Evolutionary conservation across 768 basidiomycete genomes (phyloP).

Genomic region (Lentinula detonsa): DNA sequence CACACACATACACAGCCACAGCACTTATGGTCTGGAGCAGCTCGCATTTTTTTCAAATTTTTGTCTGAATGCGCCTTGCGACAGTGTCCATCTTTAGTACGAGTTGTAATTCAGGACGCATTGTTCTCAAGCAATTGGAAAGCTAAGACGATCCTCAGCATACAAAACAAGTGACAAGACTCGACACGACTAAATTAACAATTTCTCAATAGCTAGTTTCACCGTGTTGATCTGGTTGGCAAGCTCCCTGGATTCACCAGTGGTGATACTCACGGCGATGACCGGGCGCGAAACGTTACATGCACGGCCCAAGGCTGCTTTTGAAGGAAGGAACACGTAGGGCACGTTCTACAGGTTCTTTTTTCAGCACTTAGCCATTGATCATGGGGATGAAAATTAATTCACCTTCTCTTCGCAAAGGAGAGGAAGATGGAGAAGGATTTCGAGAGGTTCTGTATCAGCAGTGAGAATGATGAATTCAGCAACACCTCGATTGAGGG

Average conservation of each 20-base stretch:
- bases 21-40: no score
- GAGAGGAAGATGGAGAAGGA: slow-evolving; percentile 92
- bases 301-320: slow-evolving; percentile 92
- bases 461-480: slow-evolving; percentile 97
- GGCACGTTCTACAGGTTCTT: slow-evolving; percentile 72
- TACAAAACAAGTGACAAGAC: neutral
- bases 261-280: slow-evolving; percentile 94
- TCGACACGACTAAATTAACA: slow-evolving; percentile 31
- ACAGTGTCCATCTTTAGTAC: no score
- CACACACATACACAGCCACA: no score
- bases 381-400: neutral
- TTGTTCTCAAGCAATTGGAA: neutral
- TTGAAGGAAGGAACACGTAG: slow-evolving; percentile 92
- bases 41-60: no score
- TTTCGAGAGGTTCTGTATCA: slow-evolving; percentile 97
- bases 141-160: no score
- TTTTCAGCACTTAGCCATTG: slow-evolving; percentile 3
- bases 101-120: neutral
- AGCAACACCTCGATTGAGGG: slow-evolving; percentile 94
- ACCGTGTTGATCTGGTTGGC: slow-evolving; percentile 82
- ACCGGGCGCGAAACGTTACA: slow-evolving; percentile 95
- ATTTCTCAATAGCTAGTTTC: slow-evolving; percentile 78
- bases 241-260: slow-evolving; percentile 89
- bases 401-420: slow-evolving; percentile 96
- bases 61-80: no score